These are phyloP conservation scores for Vanrija pseudolonga DNA, from an alignment of 1,284 basidiomycete species.

Conservation along the genomic window DNA sequence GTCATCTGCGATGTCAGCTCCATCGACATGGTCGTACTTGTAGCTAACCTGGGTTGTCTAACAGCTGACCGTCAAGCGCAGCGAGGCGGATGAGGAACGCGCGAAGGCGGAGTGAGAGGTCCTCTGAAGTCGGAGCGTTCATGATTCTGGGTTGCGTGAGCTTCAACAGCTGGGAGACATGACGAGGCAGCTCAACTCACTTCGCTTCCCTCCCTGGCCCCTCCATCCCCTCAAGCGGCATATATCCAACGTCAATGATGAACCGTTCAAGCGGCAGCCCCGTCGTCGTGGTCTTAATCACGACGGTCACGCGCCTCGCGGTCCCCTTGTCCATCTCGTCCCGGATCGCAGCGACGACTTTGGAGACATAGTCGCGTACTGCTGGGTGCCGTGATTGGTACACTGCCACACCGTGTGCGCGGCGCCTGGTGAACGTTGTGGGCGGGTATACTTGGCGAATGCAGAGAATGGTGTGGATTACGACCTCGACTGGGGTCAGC, in stretches of 20 bases:
- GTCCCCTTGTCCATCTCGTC: slow-evolving; percentile 60
- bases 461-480: slow-evolving; percentile 86
- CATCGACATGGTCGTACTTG: neutral
- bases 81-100: slow-evolving; percentile 79
- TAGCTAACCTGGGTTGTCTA: slow-evolving; percentile 55
- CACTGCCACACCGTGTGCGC: slow-evolving; percentile 83
- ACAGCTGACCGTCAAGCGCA: slow-evolving; percentile 73
- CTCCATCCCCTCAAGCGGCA: slow-evolving; percentile 69
- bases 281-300: slow-evolving; percentile 65
- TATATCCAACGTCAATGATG: slow-evolving; percentile 57
- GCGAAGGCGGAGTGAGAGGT: slow-evolving; percentile 72
- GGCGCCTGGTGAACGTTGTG: slow-evolving; percentile 77
- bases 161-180: neutral
- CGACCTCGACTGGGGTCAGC: slow-evolving; percentile 67
- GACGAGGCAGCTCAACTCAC: slow-evolving; percentile 24
- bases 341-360: slow-evolving; percentile 67
- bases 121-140: slow-evolving; percentile 32
- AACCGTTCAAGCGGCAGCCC: slow-evolving; percentile 62
- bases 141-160: slow-evolving; percentile 1
- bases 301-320: slow-evolving; percentile 53
- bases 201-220: slow-evolving; percentile 54
- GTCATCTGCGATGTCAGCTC: slow-evolving; percentile 57
- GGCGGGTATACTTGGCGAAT: slow-evolving; percentile 84
- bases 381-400: slow-evolving; percentile 86
- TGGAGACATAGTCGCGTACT: slow-evolving; percentile 80